Evolutionary conservation across 768 basidiomycete genomes (phyloP), one percentile per base, ranked within the genome.

Genomic region (Tricholoma terreum): DNA sequence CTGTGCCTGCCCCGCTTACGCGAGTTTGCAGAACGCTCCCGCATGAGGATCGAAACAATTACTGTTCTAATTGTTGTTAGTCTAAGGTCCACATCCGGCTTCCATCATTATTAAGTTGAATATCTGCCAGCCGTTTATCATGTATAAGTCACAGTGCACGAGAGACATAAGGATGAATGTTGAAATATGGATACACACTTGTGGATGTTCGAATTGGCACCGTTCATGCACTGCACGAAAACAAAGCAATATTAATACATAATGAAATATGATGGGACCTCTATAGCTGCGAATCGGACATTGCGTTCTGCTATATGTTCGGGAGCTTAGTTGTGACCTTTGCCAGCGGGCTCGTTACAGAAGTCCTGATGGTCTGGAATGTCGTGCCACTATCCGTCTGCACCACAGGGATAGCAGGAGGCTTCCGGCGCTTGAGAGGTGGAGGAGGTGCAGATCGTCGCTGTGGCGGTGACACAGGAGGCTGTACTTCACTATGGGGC

Each of bases 351-450:
- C 71, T 72, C 15, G 70, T 67, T 52, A 69, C 73, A 7, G 80
- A 80, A 3, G 79, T 77, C 61, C 75, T 71, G 38, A 89, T 87
- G 1, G 85, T 75, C 6, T 84, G 84, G 33, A 89, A 84, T 34
- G 81, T 82, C 19, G 77, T 80, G 8, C 83, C 84, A 12, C 79
- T 65, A 54, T 79, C 76, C 0, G 78, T 79, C 50, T 68, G 75
- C 30, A 74, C 76, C 1, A 79, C 71, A 9, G 90, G 87, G 45
- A 86, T 77, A 14, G 89, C 85, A 33, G 90, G 89, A 1, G 89
- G 84, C 62, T 87, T 88, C 65, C 89, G 73, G 45, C 89, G 77
- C 65, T 84, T 84, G 3, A 80, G 80, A 17, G 87, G 86, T 9
- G 84, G 80, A n/a, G 89, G 84, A 0, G 89, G 85, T 2, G 88